Percentiles rank a stretch among this genome's conserved stretches.
Evolutionary conservation across 2,329 filamentous ascomycete genomes (phyloP).

Genomic region (Colletotrichum eleusines): DNA sequence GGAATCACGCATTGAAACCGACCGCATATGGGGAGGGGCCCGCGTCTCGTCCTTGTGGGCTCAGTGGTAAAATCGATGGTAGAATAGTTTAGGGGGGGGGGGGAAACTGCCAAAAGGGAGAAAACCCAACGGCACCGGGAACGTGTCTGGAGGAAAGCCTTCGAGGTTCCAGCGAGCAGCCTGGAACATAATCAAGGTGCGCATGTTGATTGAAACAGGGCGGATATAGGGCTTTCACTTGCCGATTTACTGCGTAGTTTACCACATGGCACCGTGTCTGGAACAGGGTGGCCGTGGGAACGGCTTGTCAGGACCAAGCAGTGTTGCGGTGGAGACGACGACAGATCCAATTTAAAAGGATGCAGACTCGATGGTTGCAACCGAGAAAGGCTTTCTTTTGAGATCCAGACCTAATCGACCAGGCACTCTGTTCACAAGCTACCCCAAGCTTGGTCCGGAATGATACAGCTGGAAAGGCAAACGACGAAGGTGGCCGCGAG

Average conservation of each 20-base stretch:
- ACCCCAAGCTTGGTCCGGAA: conserved; percentile 21
- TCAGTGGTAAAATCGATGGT: too few relatives aligned
- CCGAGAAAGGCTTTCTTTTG: conserved; percentile 10
- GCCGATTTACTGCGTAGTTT: background rate
- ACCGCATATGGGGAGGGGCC: conserved; percentile 13
- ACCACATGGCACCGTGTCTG: conserved; percentile 15
- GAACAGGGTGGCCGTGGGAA: conserved; percentile 4
- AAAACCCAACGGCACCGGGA: too few relatives aligned
- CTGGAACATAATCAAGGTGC: background rate
- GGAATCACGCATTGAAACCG: conserved; percentile 20
- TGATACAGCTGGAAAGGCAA: conserved; percentile 15
- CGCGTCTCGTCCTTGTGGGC: conserved; percentile 20
- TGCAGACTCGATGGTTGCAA: background rate
- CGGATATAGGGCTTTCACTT: background rate
- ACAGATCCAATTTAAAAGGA: background rate
- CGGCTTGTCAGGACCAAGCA: background rate
- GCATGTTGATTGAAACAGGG: background rate
- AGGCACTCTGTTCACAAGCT: conserved; percentile 24
- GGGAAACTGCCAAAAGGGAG: too few relatives aligned
- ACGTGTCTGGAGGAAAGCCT: conserved; percentile 18
- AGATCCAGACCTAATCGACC: conserved; percentile 32
- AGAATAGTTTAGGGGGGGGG: too few relatives aligned
- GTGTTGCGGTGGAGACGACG: conserved; percentile 16
- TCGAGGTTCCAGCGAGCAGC: conserved; percentile 10
- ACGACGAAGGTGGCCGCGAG: conserved; percentile 1